Conservation (phyloP, 768 basidiomycete species). For the Nidularia sp. region DNA sequence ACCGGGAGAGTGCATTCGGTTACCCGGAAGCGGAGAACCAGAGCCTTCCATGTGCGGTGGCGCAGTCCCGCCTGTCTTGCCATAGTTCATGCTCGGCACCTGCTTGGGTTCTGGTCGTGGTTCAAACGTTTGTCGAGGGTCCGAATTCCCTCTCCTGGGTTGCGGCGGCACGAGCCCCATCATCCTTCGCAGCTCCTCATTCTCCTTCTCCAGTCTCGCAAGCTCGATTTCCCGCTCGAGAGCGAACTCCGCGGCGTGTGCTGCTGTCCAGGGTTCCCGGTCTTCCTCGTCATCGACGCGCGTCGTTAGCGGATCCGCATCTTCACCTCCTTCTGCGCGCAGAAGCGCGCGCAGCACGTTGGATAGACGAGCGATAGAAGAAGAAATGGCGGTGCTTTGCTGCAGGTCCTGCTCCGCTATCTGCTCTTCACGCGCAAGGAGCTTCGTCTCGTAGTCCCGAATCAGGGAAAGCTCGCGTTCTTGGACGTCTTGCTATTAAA, state of each 20-base stretch:
- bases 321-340: conserved; percentile 68
- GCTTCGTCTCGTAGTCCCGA: conserved; percentile 84
- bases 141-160: conserved; percentile 15
- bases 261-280: conserved; percentile 33
- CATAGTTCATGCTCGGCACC: conserved; percentile 17
- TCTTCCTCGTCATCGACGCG: conserved; percentile 27
- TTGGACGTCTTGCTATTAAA: conserved; percentile 79
- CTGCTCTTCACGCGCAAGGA: conserved; percentile 74
- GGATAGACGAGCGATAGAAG: conserved; percentile 68
- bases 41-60: conserved; percentile 12
- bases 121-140: conserved; percentile 12
- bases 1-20: conserved; percentile 22
- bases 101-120: conserved; percentile 17
- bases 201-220: conserved; percentile 82
- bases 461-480: conserved; percentile 87
- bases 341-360: conserved; percentile 65
- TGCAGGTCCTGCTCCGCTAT: conserved; percentile 54
- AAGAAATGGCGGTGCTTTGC: conserved; percentile 61
- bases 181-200: conserved; percentile 73
- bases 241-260: conserved; percentile 60
- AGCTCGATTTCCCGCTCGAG: conserved; percentile 92
- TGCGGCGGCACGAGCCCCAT: conserved; percentile 43
- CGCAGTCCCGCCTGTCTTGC: conserved; percentile 16
- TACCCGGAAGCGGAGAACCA: conserved; percentile 41
- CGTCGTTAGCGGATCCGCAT: conserved; percentile 22